Conservation (phyloP, 257 asterid genomes). For the Cruciata laevipes region DNA sequence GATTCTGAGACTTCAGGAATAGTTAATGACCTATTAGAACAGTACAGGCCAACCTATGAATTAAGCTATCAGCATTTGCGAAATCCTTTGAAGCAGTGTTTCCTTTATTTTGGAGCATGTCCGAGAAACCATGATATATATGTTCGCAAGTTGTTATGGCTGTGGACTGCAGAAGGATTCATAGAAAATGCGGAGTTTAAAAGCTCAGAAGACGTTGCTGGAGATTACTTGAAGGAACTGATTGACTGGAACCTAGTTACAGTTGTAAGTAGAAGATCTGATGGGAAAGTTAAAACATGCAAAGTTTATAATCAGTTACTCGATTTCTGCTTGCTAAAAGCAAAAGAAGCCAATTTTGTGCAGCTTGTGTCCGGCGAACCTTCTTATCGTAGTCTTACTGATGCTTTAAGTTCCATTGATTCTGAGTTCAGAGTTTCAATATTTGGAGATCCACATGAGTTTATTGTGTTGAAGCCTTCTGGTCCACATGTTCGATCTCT, state of each 20-base stretch:
- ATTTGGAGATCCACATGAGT: neutral
- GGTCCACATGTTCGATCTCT: constrained; percentile 10
- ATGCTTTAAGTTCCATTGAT: neutral
- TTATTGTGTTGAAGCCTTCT: neutral
- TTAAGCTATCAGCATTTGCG: constrained; percentile 13
- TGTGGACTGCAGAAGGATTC: constrained; percentile 15
- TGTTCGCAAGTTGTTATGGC: constrained; percentile 1
- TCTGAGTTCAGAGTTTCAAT: constrained; percentile 4
- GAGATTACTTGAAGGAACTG: neutral
- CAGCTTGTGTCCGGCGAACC: neutral
- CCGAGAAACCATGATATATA: constrained; percentile 6
- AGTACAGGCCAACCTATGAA: neutral
- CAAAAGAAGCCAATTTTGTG: constrained; percentile 7
- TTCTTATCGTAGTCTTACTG: neutral
- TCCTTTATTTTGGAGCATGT: constrained; percentile 1
- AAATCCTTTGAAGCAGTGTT: constrained; percentile 3
- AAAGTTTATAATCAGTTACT: neutral
- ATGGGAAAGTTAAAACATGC: constrained; percentile 12
- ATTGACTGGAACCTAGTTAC: neutral
- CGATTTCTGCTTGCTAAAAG: constrained; percentile 1
- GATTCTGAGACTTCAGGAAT: neutral
- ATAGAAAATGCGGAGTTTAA: neutral
- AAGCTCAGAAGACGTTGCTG: neutral
- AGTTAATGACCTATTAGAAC: neutral
- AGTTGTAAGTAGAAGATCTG: neutral